Percentiles rank a stretch among this genome's conserved stretches.
Evolutionary conservation across 192 early-diverging fungal genomes (phyloP).

Genomic region (Backusella circina): DNA sequence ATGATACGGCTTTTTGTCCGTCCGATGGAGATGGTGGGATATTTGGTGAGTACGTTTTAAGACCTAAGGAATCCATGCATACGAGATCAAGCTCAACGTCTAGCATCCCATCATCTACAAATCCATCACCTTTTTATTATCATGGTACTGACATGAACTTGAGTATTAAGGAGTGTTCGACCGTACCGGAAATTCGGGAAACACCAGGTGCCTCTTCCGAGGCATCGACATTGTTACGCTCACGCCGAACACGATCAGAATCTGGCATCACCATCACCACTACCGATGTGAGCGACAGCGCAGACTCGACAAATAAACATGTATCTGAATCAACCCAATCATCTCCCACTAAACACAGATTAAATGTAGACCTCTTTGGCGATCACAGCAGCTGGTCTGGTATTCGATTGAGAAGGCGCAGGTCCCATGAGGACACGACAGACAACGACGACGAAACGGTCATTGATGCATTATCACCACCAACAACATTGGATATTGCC

Average conservation of each 20-base stretch:
- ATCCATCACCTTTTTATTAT: not conserved
- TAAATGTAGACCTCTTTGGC: not conserved
- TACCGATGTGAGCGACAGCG: not conserved
- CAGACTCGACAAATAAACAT: not conserved
- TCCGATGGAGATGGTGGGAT: slow-evolving; percentile 56
- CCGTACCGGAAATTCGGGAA: not conserved
- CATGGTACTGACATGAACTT: not conserved
- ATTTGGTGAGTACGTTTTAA: slow-evolving; percentile 17
- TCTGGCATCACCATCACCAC: not conserved
- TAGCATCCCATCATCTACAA: not conserved
- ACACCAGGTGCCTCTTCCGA: not conserved
- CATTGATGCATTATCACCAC: not conserved
- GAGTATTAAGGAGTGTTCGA: not conserved
- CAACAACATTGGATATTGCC: not conserved
- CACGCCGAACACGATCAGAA: not conserved
- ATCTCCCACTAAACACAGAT: not conserved
- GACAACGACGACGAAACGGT: not conserved
- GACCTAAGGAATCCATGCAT: not conserved
- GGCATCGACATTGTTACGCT: not conserved
- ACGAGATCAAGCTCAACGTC: not conserved
- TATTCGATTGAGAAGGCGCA: not conserved
- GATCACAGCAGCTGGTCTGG: not conserved
- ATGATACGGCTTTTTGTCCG: slow-evolving; percentile 83
- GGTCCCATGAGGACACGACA: not conserved
- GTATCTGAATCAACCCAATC: not conserved